Evolutionary conservation across 1,284 basidiomycete species (phyloP).

Genomic region (Pyrrhoderma lamaoense): DNA sequence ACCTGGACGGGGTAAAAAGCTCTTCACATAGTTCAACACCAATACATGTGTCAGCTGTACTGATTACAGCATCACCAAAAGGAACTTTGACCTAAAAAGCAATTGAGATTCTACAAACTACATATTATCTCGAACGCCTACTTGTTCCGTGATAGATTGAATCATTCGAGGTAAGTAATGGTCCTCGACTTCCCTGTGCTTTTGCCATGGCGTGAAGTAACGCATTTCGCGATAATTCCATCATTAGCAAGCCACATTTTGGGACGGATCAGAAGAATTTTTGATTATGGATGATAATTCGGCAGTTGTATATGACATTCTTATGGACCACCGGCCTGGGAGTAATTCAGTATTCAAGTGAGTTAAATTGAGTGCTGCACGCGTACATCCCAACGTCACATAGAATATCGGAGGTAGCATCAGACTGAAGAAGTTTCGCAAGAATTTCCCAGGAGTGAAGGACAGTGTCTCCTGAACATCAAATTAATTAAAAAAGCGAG

Average conservation of each 20-base stretch:
- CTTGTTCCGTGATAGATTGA: slow-evolving; percentile 83
- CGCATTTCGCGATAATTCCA: slow-evolving; percentile 93
- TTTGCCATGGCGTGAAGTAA: slow-evolving; percentile 95
- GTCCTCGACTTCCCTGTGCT: slow-evolving; percentile 81
- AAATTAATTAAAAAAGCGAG: neutral
- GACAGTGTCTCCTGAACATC: slow-evolving; percentile 72
- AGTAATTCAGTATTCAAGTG: slow-evolving; percentile 2
- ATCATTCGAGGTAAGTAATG: slow-evolving; percentile 87
- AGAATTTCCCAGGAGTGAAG: slow-evolving; percentile 97
- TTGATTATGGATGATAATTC: slow-evolving; percentile 82
- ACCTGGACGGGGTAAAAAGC: slow-evolving; percentile 94
- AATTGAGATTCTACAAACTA: neutral
- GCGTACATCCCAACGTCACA: slow-evolving; percentile 92
- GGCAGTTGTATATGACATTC: slow-evolving; percentile 96
- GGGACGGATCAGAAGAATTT: slow-evolving; percentile 90
- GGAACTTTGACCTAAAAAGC: slow-evolving; percentile 68
- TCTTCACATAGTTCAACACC: slow-evolving; percentile 97
- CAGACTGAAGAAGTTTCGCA: slow-evolving; percentile 75
- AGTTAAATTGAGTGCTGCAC: neutral
- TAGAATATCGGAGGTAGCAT: slow-evolving; percentile 71
- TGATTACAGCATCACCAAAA: slow-evolving; percentile 92
- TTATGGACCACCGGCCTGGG: slow-evolving; percentile 91
- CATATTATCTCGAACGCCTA: slow-evolving; percentile 26
- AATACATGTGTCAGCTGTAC: slow-evolving; percentile 91
- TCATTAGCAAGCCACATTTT: slow-evolving; percentile 99